A percentile compares a stretch with the other conserved stretches of the same genome.
Conservation (phyloP, 176 grass and related monocot genomes). For the Aegilops umbellulata region DNA sequence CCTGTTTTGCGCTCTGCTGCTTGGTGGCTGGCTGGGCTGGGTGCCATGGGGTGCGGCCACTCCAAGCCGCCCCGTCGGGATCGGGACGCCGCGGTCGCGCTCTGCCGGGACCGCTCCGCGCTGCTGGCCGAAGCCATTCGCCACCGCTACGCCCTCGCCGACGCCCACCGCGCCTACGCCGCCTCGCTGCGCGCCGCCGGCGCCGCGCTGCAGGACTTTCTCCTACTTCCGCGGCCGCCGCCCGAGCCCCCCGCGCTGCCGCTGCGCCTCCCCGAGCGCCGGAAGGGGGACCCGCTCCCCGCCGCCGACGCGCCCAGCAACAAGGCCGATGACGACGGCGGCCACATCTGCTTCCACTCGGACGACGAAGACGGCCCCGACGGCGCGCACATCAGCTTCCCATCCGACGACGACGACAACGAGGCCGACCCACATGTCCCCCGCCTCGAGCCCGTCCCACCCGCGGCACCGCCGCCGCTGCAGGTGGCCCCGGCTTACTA, state of each 20-base stretch:
- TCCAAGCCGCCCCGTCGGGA: conserved; percentile 44
- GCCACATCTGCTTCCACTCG: conserved; percentile 38
- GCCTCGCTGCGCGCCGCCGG: conserved; percentile 41
- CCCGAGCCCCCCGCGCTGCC: neutral
- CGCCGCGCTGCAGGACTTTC: conserved; percentile 46
- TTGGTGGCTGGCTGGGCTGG: too few species aligned
- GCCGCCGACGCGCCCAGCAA: neutral
- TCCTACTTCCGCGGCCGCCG: conserved; percentile 17
- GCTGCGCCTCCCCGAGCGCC: conserved; percentile 33
- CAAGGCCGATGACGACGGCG: neutral
- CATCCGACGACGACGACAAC: conserved; percentile 47
- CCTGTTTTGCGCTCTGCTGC: neutral
- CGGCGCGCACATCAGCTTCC: conserved; percentile 38
- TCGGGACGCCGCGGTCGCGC: conserved; percentile 31
- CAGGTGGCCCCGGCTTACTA: neutral
- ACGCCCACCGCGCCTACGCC: conserved; percentile 62
- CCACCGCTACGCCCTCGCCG: conserved; percentile 59
- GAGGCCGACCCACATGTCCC: neutral
- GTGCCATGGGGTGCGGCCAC: conserved; percentile 57
- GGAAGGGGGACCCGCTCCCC: conserved; percentile 27
- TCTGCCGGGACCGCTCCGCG: conserved; percentile 45
- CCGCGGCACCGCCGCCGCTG: neutral
- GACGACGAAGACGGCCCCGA: conserved; percentile 37
- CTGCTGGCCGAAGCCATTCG: conserved; percentile 62
- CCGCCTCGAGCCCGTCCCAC: neutral